A percentile compares a stretch with the other conserved stretches of the same genome.
Conservation (phyloP, 345 rosid species). For the Syzygium grande region DNA sequence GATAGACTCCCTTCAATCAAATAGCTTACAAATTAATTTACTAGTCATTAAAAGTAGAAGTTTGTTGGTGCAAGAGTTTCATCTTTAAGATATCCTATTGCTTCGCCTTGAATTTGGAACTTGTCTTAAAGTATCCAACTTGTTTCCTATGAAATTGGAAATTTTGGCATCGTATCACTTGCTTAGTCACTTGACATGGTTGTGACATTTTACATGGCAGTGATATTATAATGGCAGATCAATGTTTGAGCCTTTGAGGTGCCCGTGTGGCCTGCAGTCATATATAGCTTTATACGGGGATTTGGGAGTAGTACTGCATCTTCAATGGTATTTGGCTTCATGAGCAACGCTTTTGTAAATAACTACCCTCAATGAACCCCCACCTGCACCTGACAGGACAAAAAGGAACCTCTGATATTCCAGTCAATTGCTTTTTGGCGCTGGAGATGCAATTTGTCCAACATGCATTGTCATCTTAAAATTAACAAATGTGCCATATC, state of each 20-base stretch:
- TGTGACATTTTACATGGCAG: not conserved
- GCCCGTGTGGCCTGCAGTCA: not conserved
- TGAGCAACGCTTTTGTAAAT: not conserved
- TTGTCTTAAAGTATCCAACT: not conserved
- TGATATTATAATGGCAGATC: not conserved
- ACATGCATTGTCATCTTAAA: not conserved
- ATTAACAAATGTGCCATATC: not conserved
- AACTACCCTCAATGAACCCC: not conserved
- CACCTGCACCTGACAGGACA: not conserved
- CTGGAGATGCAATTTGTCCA: not conserved
- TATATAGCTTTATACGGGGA: not conserved
- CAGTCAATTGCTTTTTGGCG: not conserved
- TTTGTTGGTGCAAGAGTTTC: not conserved
- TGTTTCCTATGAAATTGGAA: not conserved
- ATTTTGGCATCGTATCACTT: not conserved
- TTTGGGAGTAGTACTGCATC: not conserved
- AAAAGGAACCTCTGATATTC: not conserved
- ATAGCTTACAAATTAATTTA: not conserved
- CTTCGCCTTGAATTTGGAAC: not conserved
- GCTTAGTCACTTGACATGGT: not conserved
- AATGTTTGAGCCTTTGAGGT: not conserved
- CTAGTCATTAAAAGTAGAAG: not conserved
- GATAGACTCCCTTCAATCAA: not conserved
- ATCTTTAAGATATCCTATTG: not conserved
- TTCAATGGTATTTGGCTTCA: not conserved